Percentiles rank a stretch among this genome's conserved stretches.
phyloP scores from a whole-genome alignment of 2,329 filamentous ascomycete genomes.

The Pestalotiopsis sp. region DNA sequence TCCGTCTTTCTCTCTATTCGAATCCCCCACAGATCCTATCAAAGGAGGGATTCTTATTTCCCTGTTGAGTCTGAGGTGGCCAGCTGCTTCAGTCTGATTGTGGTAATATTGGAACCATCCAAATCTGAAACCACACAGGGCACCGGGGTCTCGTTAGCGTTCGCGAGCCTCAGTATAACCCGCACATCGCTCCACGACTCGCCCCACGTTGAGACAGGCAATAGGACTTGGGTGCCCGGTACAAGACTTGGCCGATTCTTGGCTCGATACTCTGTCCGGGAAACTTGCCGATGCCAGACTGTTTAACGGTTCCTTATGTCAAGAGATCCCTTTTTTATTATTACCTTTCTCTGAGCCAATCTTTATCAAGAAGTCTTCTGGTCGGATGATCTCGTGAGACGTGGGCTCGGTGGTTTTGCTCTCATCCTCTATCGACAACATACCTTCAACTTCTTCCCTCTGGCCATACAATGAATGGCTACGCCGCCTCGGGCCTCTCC shows the following conservation, averaged over 20 bases:
- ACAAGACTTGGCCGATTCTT: conserved; percentile 1
- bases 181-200: conserved; percentile 8
- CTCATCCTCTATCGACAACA: neutral
- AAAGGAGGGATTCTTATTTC: neutral
- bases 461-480: conserved; percentile 42
- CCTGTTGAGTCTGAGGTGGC: conserved; percentile 6
- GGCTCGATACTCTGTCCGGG: neutral
- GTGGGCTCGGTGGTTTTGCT: neutral
- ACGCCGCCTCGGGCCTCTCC: conserved; percentile 36
- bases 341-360: neutral
- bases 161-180: neutral
- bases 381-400: neutral
- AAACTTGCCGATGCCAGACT: conserved; percentile 9
- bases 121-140: conserved; percentile 6
- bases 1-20: neutral
- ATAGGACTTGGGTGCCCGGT: neutral
- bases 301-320: neutral
- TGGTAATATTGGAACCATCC: neutral
- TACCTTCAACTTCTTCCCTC: conserved; percentile 12
- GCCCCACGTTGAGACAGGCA: conserved; percentile 7
- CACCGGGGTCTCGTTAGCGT: neutral
- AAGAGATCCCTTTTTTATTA: neutral
- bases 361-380: neutral
- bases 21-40: neutral
- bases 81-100: conserved; percentile 4